Evolutionary conservation across 768 basidiomycete species (phyloP).

Genomic region (Pleurotus djamor): DNA sequence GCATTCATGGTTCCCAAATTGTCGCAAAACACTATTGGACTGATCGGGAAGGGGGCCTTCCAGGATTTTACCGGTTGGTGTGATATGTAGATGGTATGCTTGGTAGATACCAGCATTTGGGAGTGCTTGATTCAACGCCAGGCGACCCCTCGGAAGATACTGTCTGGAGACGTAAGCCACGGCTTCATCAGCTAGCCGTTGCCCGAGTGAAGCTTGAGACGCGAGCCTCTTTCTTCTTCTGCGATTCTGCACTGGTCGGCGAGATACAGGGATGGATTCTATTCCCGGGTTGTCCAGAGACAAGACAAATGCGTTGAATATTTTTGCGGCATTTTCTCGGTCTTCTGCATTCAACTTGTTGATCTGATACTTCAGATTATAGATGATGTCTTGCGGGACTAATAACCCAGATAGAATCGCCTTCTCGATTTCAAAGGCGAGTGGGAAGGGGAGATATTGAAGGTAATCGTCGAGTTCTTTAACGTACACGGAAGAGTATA

Average conservation of each 20-base stretch:
- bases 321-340: background rate
- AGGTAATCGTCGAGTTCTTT: constrained; percentile 19
- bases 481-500: constrained; percentile 9
- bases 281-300: background rate
- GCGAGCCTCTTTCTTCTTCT: background rate
- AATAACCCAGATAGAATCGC: constrained; percentile 26
- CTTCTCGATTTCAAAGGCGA: constrained; percentile 37
- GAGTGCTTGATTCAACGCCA: constrained; percentile 1
- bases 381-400: constrained; percentile 15
- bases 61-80: constrained; percentile 33
- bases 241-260: background rate
- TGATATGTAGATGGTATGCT: constrained; percentile 34
- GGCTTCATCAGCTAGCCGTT: constrained; percentile 10
- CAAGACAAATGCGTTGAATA: constrained; percentile 4
- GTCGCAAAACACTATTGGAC: constrained; percentile 17
- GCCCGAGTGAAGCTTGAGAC: constrained; percentile 8
- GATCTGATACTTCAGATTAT: constrained; percentile 15
- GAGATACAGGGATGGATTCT: background rate
- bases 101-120: constrained; percentile 15
- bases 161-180: constrained; percentile 10
- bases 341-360: constrained; percentile 13
- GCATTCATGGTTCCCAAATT: constrained; percentile 32
- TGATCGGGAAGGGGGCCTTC: constrained; percentile 31
- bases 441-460: constrained; percentile 22
- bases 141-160: constrained; percentile 6